phyloP scores from a whole-genome alignment of 192 early-diverging fungal species.

The Coemansia umbellata region DNA sequence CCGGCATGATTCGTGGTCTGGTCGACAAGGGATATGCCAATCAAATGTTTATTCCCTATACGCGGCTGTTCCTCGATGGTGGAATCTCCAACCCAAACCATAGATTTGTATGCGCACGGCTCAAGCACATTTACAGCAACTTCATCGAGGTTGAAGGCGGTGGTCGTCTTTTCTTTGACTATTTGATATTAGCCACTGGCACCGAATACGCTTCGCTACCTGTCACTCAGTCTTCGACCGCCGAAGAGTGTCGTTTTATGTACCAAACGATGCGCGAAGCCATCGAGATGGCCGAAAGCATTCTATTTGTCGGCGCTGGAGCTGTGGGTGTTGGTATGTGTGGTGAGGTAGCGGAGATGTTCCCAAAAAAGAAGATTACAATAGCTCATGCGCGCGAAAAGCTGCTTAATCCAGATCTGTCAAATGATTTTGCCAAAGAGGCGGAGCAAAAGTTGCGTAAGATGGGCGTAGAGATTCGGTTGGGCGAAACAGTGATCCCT shows the following conservation, averaged over 20 bases:
- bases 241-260: conserved; percentile 25
- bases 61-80: conserved; percentile 42
- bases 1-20: conserved; percentile 53
- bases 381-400: conserved; percentile 36
- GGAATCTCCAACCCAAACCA: conserved; percentile 16
- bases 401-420: conserved; percentile 32
- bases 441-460: conserved; percentile 19
- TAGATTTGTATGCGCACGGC: conserved; percentile 52
- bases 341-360: conserved; percentile 55
- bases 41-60: conserved; percentile 55
- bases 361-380: conserved; percentile 48
- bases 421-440: conserved; percentile 15
- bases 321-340: conserved; percentile 56
- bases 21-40: conserved; percentile 49
- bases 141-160: conserved; percentile 55
- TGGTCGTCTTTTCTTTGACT: conserved; percentile 58
- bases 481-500: conserved; percentile 21
- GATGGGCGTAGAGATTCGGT: conserved; percentile 27
- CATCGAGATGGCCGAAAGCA: conserved; percentile 49
- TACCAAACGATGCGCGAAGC: conserved; percentile 36
- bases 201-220: conserved; percentile 51
- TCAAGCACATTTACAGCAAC: conserved; percentile 41
- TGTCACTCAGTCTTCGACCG: conserved; percentile 46
- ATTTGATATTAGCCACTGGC: conserved; percentile 67
- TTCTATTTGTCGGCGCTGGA: conserved; percentile 69